Conservation (phyloP, 176 grass and related monocot genomes). For the Paspalum vaginatum region DNA sequence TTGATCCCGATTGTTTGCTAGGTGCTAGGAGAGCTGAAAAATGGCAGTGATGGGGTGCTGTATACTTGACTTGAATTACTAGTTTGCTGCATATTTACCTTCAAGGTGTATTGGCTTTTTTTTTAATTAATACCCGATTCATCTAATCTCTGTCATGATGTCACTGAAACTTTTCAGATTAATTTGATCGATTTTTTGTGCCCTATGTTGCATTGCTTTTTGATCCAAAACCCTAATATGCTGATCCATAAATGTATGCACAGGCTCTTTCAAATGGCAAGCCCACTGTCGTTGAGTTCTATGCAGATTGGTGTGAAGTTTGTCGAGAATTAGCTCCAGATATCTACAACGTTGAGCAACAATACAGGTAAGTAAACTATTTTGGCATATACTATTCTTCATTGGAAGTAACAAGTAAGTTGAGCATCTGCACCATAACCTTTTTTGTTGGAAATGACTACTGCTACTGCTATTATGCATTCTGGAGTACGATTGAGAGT, state of each 20-base stretch:
- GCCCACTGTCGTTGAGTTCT: conserved; percentile 95
- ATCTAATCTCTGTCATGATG: background rate
- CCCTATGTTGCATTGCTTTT: background rate
- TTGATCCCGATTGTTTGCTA: background rate
- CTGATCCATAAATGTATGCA: conserved; percentile 13
- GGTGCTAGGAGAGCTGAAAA: background rate
- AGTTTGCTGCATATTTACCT: background rate
- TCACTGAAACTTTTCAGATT: background rate
- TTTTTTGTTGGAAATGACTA: no score
- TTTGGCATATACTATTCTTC: no score
- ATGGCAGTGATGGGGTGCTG: background rate
- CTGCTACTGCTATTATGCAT: no score
- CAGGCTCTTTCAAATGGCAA: conserved; percentile 94
- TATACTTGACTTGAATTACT: conserved; percentile 8
- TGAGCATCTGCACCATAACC: no score
- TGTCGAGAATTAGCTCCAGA: conserved; percentile 86
- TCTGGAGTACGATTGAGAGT: conserved; percentile 40
- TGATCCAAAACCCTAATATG: background rate
- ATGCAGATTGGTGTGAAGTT: conserved; percentile 98
- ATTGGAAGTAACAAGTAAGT: no score
- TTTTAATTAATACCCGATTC: background rate
- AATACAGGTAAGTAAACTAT: conserved; percentile 49
- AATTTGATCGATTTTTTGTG: background rate
- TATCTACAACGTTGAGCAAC: conserved; percentile 80
- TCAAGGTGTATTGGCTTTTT: background rate